Evolutionary conservation across 345 rosid genomes (phyloP).

Genomic region (Erucastrum elatum): DNA sequence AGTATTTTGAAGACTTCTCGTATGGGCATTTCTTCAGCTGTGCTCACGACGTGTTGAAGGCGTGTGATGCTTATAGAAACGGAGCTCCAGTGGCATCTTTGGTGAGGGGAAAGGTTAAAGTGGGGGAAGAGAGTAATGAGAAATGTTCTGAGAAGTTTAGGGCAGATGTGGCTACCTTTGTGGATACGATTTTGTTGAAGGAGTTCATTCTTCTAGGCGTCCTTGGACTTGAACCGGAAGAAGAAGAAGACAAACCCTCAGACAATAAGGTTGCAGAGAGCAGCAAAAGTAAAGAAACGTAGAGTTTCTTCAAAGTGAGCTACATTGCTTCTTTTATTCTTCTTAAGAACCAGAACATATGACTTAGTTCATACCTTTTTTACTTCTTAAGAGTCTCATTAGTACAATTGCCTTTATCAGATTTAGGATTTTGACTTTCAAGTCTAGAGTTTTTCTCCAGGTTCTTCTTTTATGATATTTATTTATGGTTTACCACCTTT

Average conservation of each 20-base stretch:
- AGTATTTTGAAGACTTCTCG: constrained; percentile 80
- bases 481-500: no score
- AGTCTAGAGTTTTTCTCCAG: no score
- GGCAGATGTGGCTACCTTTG: constrained; percentile 40
- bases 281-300: constrained; percentile 12
- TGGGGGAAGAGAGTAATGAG: constrained; percentile 46
- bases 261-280: constrained; percentile 27
- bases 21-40: constrained; percentile 69
- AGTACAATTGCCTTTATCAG: no score
- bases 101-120: constrained; percentile 57
- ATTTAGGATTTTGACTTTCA: neutral
- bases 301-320: constrained; percentile 31
- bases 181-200: constrained; percentile 43
- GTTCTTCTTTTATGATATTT: no score
- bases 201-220: constrained; percentile 58
- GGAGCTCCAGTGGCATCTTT: constrained; percentile 70
- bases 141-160: constrained; percentile 50
- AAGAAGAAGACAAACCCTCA: constrained; percentile 25
- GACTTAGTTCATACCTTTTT: neutral
- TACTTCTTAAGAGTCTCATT: no score
- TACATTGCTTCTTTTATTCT: neutral
- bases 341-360: neutral
- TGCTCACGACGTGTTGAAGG: constrained; percentile 62
- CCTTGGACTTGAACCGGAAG: constrained; percentile 26
- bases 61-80: constrained; percentile 69